A percentile compares a stretch with the other conserved stretches of the same genome.
phyloP scores from a whole-genome alignment of 805 yeast species.

The Hanseniaspora pseudoguilliermondii region DNA sequence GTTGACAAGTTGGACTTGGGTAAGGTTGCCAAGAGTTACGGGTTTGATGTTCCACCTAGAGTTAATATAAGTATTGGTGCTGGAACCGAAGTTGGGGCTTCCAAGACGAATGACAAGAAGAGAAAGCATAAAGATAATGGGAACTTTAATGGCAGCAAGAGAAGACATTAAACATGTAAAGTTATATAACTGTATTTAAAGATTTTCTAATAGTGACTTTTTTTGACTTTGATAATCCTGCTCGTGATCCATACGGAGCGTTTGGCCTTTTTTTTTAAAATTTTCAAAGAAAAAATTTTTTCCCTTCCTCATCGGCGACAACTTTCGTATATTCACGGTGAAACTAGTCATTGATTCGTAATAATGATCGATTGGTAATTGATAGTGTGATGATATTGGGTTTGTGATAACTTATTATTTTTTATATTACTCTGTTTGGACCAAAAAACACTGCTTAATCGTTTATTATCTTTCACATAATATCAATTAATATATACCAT shows the following conservation, averaged over 20 bases:
- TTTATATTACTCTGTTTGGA: neutral
- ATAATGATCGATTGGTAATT: no score
- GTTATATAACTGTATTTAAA: neutral
- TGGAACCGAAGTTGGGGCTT: slow-evolving; percentile 36
- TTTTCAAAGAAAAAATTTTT: neutral
- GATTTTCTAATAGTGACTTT: no score
- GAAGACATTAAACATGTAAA: neutral
- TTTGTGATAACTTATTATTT: no score
- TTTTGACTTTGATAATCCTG: neutral
- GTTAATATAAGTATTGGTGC: slow-evolving; percentile 94
- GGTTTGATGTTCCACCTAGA: slow-evolving; percentile 90
- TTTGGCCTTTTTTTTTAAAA: neutral
- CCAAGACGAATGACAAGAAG: slow-evolving; percentile 15
- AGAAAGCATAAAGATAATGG: slow-evolving; percentile 11
- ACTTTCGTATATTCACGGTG: no score
- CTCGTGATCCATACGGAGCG: neutral
- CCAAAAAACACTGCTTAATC: neutral
- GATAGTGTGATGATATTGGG: no score
- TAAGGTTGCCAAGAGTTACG: slow-evolving; percentile 91
- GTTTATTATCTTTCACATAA: neutral
- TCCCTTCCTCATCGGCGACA: no score
- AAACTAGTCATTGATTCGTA: no score
- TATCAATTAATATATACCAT: neutral
- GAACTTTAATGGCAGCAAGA: neutral
- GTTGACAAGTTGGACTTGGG: slow-evolving; percentile 87